Base-by-base conservation (phyloP, 1,284 basidiomycete species). In the Fomitopsis schrenkii region DNA sequence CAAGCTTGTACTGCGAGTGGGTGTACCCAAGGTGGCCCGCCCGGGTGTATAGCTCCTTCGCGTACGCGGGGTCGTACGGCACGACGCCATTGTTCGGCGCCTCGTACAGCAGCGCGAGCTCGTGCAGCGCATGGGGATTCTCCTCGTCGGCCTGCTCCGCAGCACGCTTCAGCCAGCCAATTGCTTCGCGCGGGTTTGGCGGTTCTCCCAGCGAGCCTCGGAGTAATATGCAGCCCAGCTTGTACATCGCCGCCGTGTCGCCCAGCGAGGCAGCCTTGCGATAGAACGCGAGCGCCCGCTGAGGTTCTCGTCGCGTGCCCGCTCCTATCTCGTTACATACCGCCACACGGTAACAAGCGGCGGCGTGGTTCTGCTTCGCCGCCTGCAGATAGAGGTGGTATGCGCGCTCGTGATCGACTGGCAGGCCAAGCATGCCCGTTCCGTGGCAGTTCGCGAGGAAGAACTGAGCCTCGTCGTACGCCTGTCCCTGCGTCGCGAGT, bases 261-360 rank as follows among this genome's bases (percentile, higher is more conserved):
- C 96, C 96, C 36, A 99, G 79, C 0, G 95, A 95, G 2, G 95
- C 95, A 1, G 97, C 93, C 77, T 99, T 98, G 64, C 96, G 88
- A 77, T 98, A 99, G 75, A 99, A 98, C 15, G 96, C 88, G 48
- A 96, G 89, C 3, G 97, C 97, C 40, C 96, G 86, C 35, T 88
- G 83, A 2, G 90, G 88, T 71, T 99, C 97, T 62, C 90, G 84
- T 66, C 91, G 84, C 1, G 97, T 99, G n/a, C 97, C 97, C 1
- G 95, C 96, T n/a, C 97, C 97, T 61, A 99, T 94, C 76, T 99
- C 97, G 76, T 98, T 98, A 76, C 97, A 99, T 5, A 99, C 97
- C 3, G 96, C 97, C 36, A 98, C 96, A 52, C 97, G 92, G 73
- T 99, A 99, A 35, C 93, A 95, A 26, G 95, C 96, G 0, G 95